Conservation (phyloP, 306 rosid genomes). For the Prunus fruticosa region DNA sequence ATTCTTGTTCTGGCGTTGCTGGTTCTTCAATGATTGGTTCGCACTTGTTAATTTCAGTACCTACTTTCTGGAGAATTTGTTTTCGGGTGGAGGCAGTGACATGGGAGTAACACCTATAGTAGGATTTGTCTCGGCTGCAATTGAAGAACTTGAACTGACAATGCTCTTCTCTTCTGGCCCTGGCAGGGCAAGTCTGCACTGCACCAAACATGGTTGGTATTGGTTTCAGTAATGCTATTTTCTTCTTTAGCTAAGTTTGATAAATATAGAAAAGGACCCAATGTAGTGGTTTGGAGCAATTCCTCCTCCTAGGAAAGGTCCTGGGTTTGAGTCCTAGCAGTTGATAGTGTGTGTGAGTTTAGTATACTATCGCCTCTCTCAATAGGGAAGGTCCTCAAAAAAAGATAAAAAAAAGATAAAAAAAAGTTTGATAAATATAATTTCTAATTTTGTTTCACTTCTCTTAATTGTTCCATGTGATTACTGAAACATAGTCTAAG, state of each 20-base stretch:
- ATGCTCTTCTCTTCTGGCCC: slow-evolving; percentile 76
- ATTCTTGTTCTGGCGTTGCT: slow-evolving; percentile 69
- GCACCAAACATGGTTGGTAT: slow-evolving; percentile 35
- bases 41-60: slow-evolving; percentile 32
- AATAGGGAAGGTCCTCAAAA: too few species aligned
- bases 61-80: slow-evolving; percentile 32
- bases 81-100: slow-evolving; percentile 50
- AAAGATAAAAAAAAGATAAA: too few species aligned
- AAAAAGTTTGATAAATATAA: too few species aligned
- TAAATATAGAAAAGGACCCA: not conserved
- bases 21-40: slow-evolving; percentile 96
- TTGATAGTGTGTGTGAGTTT: too few species aligned
- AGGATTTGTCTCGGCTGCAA: slow-evolving; percentile 36
- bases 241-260: not conserved
- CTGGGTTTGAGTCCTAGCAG: too few species aligned
- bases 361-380: too few species aligned
- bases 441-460: not conserved
- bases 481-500: not conserved
- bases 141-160: slow-evolving; percentile 41
- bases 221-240: not conserved
- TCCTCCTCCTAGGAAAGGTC: too few species aligned
- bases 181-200: slow-evolving; percentile 93
- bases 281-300: too few species aligned
- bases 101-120: slow-evolving; percentile 33
- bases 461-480: not conserved